Base-by-base conservation (phyloP, 371 early-diverging fungal genomes). In the Saksenaea oblongispora region DNA sequence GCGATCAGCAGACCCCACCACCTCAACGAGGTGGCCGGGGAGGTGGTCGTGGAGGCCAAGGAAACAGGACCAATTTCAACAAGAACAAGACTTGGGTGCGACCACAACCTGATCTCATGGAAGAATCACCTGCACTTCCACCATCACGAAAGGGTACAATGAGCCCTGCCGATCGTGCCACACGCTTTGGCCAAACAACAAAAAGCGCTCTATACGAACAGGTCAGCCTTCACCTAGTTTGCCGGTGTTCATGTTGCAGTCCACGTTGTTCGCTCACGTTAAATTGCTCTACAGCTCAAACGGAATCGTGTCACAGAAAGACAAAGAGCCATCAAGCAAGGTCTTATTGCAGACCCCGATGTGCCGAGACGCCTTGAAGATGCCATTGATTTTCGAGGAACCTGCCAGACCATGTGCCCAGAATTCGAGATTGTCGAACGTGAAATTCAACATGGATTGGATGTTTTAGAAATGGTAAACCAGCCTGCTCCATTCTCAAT, bases 351-450 rank as follows among this genome's bases (percentile, higher is more conserved):
- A 2, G 90, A 91, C 61, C 89, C 91, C 0, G 60, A 84, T 34
- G 72, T 73, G 1, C 82, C 78, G 1, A 76, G 74, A 36, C 66
- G 77, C 1, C 71, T 93, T 14, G 83, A 85, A 58, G 86, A 91
- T 26, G 92, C 93, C 3, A 84, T 88, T 41, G 72, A 82, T 26
- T 85, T 96, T 54, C 72, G 87, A 15, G 96, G 94, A 5, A 92
- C 93, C 3, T 96, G 96, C 62, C 66, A 68, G 69, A 87, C 87
- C 9, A 96, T 93, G 93, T 96, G 97, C 68, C 95, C 97, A 0
- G 91, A 87, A 61, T 95, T 87, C 67, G 97, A 97, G 73, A 81
- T 90, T n/a, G 82, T 92, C 34, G 94, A 96, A 65, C 83, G 97
- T 34, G 93, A 94, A 62, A 84, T 83, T 54, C 89, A 92, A 54